Evolutionary conservation across 2,329 filamentous ascomycete genomes (phyloP).

Genomic region (Monascus ruber): DNA sequence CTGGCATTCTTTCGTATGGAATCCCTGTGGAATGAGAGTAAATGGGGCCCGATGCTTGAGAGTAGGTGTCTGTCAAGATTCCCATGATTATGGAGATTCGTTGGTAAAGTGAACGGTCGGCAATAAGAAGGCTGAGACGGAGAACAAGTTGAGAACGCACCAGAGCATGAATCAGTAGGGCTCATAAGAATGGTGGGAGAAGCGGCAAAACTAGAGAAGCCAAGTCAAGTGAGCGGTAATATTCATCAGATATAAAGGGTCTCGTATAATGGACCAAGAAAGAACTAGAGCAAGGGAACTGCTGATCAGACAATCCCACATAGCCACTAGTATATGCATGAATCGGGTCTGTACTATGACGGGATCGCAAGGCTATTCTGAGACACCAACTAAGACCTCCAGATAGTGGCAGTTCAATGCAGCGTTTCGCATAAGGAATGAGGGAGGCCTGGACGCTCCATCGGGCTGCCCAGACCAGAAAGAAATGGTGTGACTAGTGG

Average conservation of each 20-base stretch:
- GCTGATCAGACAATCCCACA: constrained; percentile 2
- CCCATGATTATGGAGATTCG: constrained; percentile 20
- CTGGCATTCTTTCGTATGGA: constrained; percentile 27
- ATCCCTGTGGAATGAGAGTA: constrained; percentile 23
- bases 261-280: not conserved
- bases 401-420: not conserved
- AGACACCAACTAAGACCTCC: constrained; percentile 1
- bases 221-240: constrained; percentile 1
- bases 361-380: not conserved
- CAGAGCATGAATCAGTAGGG: constrained; percentile 43
- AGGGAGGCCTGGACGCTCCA: constrained; percentile 10
- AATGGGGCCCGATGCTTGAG: constrained; percentile 19
- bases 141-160: constrained; percentile 41
- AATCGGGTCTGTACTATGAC: constrained; percentile 4
- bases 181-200: constrained; percentile 40
- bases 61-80: constrained; percentile 20
- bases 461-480: constrained; percentile 21
- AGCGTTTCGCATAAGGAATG: constrained; percentile 1
- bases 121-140: constrained; percentile 40
- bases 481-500: constrained; percentile 19
- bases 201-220: constrained; percentile 38
- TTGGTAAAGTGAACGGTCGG: constrained; percentile 31
- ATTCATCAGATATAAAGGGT: not conserved
- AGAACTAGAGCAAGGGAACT: constrained; percentile 1
- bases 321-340: not conserved